These are phyloP conservation scores for Aureobasidium musti DNA, from an alignment of 2,329 filamentous ascomycete genomes.

Conservation along the genomic window DNA sequence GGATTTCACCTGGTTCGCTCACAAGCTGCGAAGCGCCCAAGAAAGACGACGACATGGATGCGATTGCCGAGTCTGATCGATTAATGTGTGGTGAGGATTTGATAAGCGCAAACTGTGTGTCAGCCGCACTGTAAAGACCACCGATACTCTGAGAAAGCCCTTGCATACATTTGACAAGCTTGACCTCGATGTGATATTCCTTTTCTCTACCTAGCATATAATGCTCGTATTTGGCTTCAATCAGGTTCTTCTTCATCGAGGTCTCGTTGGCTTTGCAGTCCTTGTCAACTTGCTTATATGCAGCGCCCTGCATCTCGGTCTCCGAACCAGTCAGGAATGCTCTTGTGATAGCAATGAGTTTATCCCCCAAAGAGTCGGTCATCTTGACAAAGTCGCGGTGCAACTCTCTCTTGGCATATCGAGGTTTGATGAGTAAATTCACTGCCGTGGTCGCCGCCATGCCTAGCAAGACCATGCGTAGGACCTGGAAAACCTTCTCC, in stretches of 20 bases:
- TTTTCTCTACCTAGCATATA: constrained; percentile 77
- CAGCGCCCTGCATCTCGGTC: constrained; percentile 68
- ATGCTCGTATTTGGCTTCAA: constrained; percentile 87
- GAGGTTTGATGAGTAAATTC: constrained; percentile 75
- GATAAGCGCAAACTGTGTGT: constrained; percentile 83
- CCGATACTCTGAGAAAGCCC: constrained; percentile 84
- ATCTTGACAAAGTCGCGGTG: constrained; percentile 72
- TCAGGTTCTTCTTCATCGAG: constrained; percentile 72
- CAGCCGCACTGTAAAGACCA: constrained; percentile 83
- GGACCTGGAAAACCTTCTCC: constrained; percentile 75
- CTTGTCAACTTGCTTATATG: constrained; percentile 60
- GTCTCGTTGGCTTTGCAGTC: constrained; percentile 68
- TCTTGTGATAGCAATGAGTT: constrained; percentile 77
- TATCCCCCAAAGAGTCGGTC: constrained; percentile 74
- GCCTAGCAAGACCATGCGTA: constrained; percentile 82
- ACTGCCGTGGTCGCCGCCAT: constrained; percentile 70
- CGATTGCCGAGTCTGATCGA: constrained; percentile 7
- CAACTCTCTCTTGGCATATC: constrained; percentile 72
- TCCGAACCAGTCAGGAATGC: constrained; percentile 84
- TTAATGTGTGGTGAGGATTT: constrained; percentile 55
- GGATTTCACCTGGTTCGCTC: constrained; percentile 3
- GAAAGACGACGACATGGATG: constrained; percentile 27
- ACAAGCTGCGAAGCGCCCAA: constrained; percentile 7
- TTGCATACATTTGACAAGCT: constrained; percentile 80
- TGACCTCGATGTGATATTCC: constrained; percentile 75